These are phyloP conservation scores for Paramecium primaurelia DNA, from an alignment of 73 alveolate genomes.

Conservation along the genomic window DNA sequence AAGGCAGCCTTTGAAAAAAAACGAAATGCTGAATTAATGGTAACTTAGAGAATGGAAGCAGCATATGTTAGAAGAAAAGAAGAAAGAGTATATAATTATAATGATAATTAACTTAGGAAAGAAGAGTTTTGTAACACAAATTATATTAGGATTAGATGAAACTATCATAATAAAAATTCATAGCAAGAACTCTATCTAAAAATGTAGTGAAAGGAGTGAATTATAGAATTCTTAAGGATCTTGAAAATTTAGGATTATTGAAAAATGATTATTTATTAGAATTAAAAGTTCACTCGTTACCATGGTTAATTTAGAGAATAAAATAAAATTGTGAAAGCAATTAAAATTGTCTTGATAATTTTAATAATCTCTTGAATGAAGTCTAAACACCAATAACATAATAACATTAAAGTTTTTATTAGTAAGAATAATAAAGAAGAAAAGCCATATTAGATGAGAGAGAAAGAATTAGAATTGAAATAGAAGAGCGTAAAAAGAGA, in stretches of 20 bases:
- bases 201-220: slow-evolving; percentile 66
- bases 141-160: slow-evolving; percentile 68
- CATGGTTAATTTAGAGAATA: slow-evolving; percentile 66
- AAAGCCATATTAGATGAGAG: slow-evolving; percentile 64
- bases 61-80: slow-evolving; percentile 87
- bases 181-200: slow-evolving; percentile 68
- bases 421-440: slow-evolving; percentile 72
- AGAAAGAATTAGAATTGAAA: slow-evolving; percentile 66
- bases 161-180: slow-evolving; percentile 71
- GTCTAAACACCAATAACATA: slow-evolving; percentile 53
- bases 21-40: slow-evolving; percentile 86
- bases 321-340: slow-evolving; percentile 63
- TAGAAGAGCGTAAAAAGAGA: slow-evolving; percentile 72
- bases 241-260: slow-evolving; percentile 71
- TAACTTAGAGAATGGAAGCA: slow-evolving; percentile 91
- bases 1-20: slow-evolving; percentile 86
- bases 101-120: slow-evolving; percentile 32
- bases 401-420: slow-evolving; percentile 61
- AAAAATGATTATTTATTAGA: slow-evolving; percentile 69
- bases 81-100: slow-evolving; percentile 63
- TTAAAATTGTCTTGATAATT: slow-evolving; percentile 57
- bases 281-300: slow-evolving; percentile 68
- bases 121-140: slow-evolving; percentile 73
- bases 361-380: slow-evolving; percentile 65
- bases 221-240: slow-evolving; percentile 60